Evolutionary conservation across 192 early-diverging fungal genomes (phyloP), one percentile per base, ranked within the genome.

Genomic region (Phycomyces nitens): DNA sequence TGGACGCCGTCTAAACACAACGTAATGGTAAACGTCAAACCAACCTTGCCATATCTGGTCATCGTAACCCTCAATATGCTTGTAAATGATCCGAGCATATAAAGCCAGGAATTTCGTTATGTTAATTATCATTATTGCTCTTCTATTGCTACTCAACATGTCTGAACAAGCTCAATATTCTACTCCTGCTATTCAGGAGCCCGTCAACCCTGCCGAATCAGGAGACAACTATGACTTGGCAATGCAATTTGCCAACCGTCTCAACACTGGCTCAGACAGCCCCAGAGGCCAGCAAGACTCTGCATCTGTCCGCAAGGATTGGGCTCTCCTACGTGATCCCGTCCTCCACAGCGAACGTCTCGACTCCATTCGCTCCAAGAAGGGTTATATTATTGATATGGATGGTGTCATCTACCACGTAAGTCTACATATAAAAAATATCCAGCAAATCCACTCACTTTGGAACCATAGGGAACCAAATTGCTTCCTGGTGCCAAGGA

Each of bases 381-480:
- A 79, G 61, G 82, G 72, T n/a, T 86, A 77, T 63, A 81, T 86
- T 41, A 73, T 73, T 65, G 84, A 85, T 69, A 85, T 85, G 84
- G 84, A 85, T 55, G 84, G 84, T 21, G 84, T 86, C 11, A 82
- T 83, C 54, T 86, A 84, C 50, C 82, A 84, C 47, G 76, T 72
- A 74, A 70, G 69, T 63, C 1, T 49, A 11, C 18, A 14, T 18
- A 47, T n/a, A 18, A 3, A 47, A 11, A 18, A 6, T 7, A 6
- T 11, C 15, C 44, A 3, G 18, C 12, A 1, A 18, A 3, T 47
- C 3, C 52, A 41, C 0, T 5, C 39, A 20, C 4, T 12, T 55
- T 58, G 74, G 66, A 39, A n/a, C 39, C 26, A 22, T 58, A 73
- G 77, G 80, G 81, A 53, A 70, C 56, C 60, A 69, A 53, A 9